Evolutionary conservation across 1,139 yeast genomes (phyloP).

Genomic region (Taiozyma sp.): DNA sequence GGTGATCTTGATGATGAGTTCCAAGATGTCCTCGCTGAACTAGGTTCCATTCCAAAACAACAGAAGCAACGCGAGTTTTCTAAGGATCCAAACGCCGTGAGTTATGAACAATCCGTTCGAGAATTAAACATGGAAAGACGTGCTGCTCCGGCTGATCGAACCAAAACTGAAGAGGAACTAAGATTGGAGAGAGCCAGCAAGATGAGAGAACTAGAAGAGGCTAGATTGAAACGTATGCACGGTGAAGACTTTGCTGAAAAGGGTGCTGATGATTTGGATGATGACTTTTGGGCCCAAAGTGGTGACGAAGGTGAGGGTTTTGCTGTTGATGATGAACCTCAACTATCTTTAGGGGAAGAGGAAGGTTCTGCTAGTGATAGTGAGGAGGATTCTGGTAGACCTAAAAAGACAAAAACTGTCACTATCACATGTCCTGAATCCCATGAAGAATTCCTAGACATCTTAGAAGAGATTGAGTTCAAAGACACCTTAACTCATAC

Average conservation of each 20-base stretch:
- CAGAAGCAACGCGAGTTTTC: conserved; percentile 9
- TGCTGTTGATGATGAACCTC: conserved; percentile 18
- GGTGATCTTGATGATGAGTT: conserved; percentile 74
- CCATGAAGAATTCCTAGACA: conserved; percentile 42
- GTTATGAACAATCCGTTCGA: conserved; percentile 71
- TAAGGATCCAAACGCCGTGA: conserved; percentile 19
- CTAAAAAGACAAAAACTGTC: conserved; percentile 16
- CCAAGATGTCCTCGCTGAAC: conserved; percentile 68
- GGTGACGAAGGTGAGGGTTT: conserved; percentile 33
- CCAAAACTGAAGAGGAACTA: conserved; percentile 87
- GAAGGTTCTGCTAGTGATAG: conserved; percentile 21
- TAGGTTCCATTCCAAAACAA: conserved; percentile 29
- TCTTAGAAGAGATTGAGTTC: conserved; percentile 34
- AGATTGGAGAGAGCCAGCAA: conserved; percentile 62
- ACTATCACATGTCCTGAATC: conserved; percentile 50
- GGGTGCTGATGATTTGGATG: conserved; percentile 61
- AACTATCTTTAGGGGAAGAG: conserved; percentile 13
- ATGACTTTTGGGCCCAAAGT: conserved; percentile 40
- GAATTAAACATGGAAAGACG: conserved; percentile 80
- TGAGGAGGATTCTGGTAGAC: conserved; percentile 14
- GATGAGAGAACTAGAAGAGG: conserved; percentile 65
- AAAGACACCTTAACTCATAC: conserved; percentile 44
- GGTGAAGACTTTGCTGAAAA: conserved; percentile 49
- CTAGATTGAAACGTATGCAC: conserved; percentile 78
- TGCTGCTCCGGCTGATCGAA: conserved; percentile 94